phyloP scores from a whole-genome alignment of 2,329 filamentous ascomycete genomes.

The Xylariaceae sp. region DNA sequence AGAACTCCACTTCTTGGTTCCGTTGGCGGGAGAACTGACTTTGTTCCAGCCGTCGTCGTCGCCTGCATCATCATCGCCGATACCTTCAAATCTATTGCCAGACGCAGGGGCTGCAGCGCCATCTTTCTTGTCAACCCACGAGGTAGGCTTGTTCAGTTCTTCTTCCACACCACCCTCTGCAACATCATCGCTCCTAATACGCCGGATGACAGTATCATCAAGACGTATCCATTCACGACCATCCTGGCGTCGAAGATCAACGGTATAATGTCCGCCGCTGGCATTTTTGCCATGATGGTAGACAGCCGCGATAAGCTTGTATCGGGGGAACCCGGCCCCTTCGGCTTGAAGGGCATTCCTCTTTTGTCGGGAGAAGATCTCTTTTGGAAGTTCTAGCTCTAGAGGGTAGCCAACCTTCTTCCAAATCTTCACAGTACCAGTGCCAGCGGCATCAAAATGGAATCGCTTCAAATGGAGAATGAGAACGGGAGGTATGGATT shows the following conservation, averaged over 20 bases:
- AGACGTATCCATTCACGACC: constrained; percentile 94
- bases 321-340: constrained; percentile 70
- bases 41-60: constrained; percentile 81
- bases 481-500: constrained; percentile 82
- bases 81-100: constrained; percentile 71
- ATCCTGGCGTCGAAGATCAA: constrained; percentile 93
- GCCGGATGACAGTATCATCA: constrained; percentile 86
- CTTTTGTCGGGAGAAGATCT: constrained; percentile 76
- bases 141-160: constrained; percentile 58
- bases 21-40: constrained; percentile 60
- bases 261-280: constrained; percentile 93
- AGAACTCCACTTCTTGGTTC: constrained; percentile 70
- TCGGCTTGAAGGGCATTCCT: constrained; percentile 62
- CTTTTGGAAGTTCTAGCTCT: constrained; percentile 87
- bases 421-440: constrained; percentile 93
- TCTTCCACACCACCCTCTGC: constrained; percentile 82
- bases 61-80: constrained; percentile 62
- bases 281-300: constrained; percentile 98
- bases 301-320: constrained; percentile 82
- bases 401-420: constrained; percentile 96
- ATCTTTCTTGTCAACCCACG: constrained; percentile 61
- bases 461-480: constrained; percentile 97
- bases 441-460: constrained; percentile 81
- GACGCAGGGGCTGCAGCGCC: constrained; percentile 32
- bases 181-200: constrained; percentile 82